Evolutionary conservation across 257 asterid species (phyloP), one percentile per base, ranked within the genome.

Genomic region (Jacaranda mimosifolia): DNA sequence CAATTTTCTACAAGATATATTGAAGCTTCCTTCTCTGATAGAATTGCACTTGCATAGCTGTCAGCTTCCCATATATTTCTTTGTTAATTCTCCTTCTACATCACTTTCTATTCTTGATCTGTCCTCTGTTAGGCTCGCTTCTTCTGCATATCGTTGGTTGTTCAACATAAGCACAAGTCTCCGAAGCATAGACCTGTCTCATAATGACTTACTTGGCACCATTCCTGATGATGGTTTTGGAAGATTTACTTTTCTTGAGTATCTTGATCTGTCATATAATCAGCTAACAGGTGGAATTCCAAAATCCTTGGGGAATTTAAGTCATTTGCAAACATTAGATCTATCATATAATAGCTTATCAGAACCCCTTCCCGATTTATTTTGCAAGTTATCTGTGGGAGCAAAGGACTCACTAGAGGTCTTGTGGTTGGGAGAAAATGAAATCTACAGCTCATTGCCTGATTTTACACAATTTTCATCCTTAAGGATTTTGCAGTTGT

Each of bases 221-320:
- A 68, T 87, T 68, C 87, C 87, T 26, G 32, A 26, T 26, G 77
- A 68, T 63, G 66, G 39, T 5, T 80, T 87, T 21, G 85, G 68
- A 36, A 73, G 48, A 52, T 10, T 82, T 58, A n/a, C 8, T 12
- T 58, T 51, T 43, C 74, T 84, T 1, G 17, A 55, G 19, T 26
- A 56, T 39, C 72, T 87, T 4, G 55, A 63, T 68, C 63, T 87
- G 4, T 26, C 72, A 12, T 0, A 0, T 0, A 86, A 26, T 26
- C 32, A 26, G 32, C 32, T 26, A 26, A 26, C 32, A 26, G 32
- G 32, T 26, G 32, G 32, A 26, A 26, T 26, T 26, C 32, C 32
- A 26, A 26, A 26, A 26, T 26, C 32, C 32, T 26, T 26, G 32
- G 32, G 32, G 32, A 26, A 26, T 26, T 26, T 26, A 26, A 26